Base-by-base conservation (phyloP, 352 stramenopile genomes). In the Globisporangium polare region DNA sequence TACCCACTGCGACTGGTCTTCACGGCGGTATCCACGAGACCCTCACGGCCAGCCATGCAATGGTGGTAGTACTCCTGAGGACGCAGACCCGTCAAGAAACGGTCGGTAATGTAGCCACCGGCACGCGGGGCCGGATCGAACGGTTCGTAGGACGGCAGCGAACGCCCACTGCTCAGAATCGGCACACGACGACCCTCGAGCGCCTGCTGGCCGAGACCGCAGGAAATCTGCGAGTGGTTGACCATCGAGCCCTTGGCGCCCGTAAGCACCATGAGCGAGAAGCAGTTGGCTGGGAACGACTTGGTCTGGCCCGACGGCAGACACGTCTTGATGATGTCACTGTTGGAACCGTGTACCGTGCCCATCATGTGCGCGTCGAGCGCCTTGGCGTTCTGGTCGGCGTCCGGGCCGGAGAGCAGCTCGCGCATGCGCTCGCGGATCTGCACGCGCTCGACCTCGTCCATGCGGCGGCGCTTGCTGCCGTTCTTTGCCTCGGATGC, bases 21-120 rank as follows among this genome's bases (percentile, higher is more conserved):
- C n/a, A 99, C 97, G 54, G 98, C 97, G 33, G 98, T 99, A 76
- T 98, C 95, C 27, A 99, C 94, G 37, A 99, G 75, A 73, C 98
- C 98, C 84, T 99, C 98, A 67, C 98, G 86, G 17, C 98, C 98
- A 63, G 97, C 97, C 98, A 99, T 99, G 78, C 97, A 99, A 88
- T 99, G 98, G 73, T 99, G 99, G 80, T 99, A 99, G 80, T 99
- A 99, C 77, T 99, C 98, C 75, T 99, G 89, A 26, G 89, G 90
- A 29, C 89, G 80, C 55, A 97, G 74, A 51, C 98, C 98, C 43
- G 97, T 99, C 41, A 99, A 82, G 78, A 99, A 99, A 13, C 97
- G 88, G 80, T 99, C 98, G 24, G 96, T 98, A 65, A 99, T 98
- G 80, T 99, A 99, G 42, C 98, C 98, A 78, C 98, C 97, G 31